phyloP scores from a whole-genome alignment of 805 yeast species.

The Saccharomycopsis guyanensis region DNA sequence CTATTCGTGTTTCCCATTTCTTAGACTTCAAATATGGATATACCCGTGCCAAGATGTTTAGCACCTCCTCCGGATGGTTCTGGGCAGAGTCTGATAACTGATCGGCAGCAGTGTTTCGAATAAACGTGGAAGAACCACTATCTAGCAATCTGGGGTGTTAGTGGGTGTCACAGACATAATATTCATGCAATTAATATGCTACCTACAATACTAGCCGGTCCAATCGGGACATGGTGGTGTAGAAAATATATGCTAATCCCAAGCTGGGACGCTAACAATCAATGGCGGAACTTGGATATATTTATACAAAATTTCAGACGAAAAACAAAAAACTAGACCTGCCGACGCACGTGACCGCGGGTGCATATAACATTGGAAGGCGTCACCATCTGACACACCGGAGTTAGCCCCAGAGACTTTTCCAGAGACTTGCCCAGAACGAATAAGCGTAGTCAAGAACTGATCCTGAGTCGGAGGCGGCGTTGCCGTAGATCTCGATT shows the following conservation, averaged over 20 bases:
- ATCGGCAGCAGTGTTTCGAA: conserved; percentile 94
- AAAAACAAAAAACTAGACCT: neutral
- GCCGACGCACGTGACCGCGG: neutral
- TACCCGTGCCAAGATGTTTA: conserved; percentile 76
- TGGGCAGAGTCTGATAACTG: conserved; percentile 91
- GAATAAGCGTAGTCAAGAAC: conserved; percentile 19
- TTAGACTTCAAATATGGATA: conserved; percentile 77
- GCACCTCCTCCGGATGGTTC: conserved; percentile 88
- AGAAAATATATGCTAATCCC: neutral
- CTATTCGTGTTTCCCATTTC: conserved; percentile 94
- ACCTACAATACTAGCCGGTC: conserved; percentile 45
- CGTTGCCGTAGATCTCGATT: conserved; percentile 17
- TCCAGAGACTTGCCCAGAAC: neutral
- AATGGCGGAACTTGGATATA: conserved; percentile 1
- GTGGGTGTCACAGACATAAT: neutral
- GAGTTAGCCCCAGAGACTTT: neutral
- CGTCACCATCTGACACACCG: neutral
- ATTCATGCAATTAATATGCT: neutral
- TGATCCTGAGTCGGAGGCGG: neutral
- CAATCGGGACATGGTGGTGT: conserved; percentile 36
- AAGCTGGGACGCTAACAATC: neutral
- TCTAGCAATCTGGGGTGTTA: conserved; percentile 45
- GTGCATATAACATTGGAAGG: neutral
- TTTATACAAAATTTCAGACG: neutral
- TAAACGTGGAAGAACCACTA: conserved; percentile 90